These are phyloP conservation scores for Trichophyton rubrum DNA, from an alignment of 2,329 filamentous ascomycete genomes.

Conservation along the genomic window DNA sequence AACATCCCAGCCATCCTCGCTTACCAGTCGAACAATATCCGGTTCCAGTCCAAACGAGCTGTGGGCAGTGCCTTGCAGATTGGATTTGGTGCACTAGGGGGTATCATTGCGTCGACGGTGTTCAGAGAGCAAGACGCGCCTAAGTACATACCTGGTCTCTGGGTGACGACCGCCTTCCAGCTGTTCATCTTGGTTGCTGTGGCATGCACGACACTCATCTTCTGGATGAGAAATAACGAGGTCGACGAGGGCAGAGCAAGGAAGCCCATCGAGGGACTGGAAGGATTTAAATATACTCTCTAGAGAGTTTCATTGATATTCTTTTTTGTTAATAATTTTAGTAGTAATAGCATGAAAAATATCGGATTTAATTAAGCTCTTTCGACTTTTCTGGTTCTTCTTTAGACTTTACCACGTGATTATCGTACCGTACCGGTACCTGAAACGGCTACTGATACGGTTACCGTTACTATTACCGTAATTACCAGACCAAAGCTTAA, in stretches of 20 bases:
- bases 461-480: not conserved
- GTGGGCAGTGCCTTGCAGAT: conserved; percentile 62
- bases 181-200: conserved; percentile 8
- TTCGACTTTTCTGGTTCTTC: too few species aligned
- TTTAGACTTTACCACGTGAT: not conserved
- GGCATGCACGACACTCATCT: conserved; percentile 2
- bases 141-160: conserved; percentile 13
- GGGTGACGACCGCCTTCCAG: conserved; percentile 6
- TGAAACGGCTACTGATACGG: not conserved
- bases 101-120: conserved; percentile 56
- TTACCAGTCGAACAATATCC: conserved; percentile 25
- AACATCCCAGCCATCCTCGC: conserved; percentile 23
- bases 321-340: not conserved
- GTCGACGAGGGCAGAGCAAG: conserved; percentile 6
- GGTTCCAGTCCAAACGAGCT: conserved; percentile 67
- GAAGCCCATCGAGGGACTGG: conserved; percentile 10
- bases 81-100: conserved; percentile 59
- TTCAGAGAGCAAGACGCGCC: conserved; percentile 38
- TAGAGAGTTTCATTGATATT: not conserved
- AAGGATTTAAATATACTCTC: conserved; percentile 12
- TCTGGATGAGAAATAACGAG: conserved; percentile 10
- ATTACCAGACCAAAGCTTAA: not conserved
- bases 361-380: too few species aligned
- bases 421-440: not conserved
- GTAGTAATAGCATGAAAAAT: not conserved